These are phyloP conservation scores for Boletus rex-veris DNA, from an alignment of 768 basidiomycete genomes.

Conservation along the genomic window DNA sequence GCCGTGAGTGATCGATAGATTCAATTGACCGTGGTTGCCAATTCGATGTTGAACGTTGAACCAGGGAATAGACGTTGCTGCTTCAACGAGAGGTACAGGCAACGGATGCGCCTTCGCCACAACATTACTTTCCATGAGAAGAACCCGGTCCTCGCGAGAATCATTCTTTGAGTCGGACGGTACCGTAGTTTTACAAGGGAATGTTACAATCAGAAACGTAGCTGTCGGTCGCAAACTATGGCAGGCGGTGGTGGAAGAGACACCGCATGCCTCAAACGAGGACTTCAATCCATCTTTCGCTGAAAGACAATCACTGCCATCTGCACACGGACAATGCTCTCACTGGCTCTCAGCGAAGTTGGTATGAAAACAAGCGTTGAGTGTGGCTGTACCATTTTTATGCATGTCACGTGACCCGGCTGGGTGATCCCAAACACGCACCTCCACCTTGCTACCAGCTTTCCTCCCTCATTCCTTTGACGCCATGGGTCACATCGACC, in stretches of 20 bases:
- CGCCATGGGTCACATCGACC: conserved; percentile 55
- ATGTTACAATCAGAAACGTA: background rate
- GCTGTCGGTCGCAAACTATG: conserved; percentile 51
- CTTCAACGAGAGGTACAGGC: conserved; percentile 53
- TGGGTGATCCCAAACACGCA: background rate
- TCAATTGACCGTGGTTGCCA: background rate
- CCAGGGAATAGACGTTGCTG: conserved; percentile 50
- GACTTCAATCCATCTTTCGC: conserved; percentile 42
- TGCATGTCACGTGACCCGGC: conserved; percentile 22
- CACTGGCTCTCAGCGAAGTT: conserved; percentile 19
- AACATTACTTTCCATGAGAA: conserved; percentile 14
- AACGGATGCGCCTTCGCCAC: conserved; percentile 42
- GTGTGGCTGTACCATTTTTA: background rate
- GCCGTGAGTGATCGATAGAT: conserved; percentile 41
- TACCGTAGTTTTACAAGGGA: background rate
- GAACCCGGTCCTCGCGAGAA: conserved; percentile 10
- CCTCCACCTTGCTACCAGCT: background rate
- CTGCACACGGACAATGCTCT: conserved; percentile 18
- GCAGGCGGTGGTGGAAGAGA: conserved; percentile 49
- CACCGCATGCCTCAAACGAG: conserved; percentile 75
- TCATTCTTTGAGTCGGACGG: conserved; percentile 15
- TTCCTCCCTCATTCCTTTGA: background rate
- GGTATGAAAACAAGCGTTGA: background rate
- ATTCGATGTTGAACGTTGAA: background rate
- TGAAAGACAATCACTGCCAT: conserved; percentile 17